These are phyloP conservation scores for Ailanthus altissimus DNA, from an alignment of 345 rosid species.

Conservation along the genomic window DNA sequence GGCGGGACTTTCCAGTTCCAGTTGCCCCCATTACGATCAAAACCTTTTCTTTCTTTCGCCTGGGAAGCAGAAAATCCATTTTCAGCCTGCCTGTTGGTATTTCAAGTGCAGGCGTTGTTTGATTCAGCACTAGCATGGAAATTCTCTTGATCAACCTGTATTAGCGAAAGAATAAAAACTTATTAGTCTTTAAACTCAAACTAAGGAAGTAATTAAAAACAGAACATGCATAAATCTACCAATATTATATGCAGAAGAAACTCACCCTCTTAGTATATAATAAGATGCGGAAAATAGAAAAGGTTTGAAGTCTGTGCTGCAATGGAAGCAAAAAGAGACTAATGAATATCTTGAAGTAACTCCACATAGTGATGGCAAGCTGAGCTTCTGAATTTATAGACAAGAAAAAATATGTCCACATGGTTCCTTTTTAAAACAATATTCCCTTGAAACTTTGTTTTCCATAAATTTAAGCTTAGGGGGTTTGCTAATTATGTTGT, in stretches of 20 bases:
- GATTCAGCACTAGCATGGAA: constrained; percentile 42
- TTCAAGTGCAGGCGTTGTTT: constrained; percentile 34
- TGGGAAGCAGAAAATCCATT: constrained; percentile 34
- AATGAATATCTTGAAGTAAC: background rate
- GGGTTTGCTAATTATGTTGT: background rate
- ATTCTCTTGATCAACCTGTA: constrained; percentile 29
- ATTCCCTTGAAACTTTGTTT: constrained; percentile 11
- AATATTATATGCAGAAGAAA: background rate
- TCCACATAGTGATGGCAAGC: background rate
- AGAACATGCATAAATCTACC: no score
- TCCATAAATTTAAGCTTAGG: background rate
- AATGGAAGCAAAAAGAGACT: no score
- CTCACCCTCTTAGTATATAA: background rate
- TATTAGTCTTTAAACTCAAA: background rate
- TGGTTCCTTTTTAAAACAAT: constrained; percentile 11
- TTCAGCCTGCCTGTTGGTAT: constrained; percentile 29
- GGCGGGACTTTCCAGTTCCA: constrained; percentile 80
- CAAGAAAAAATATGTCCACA: constrained; percentile 11
- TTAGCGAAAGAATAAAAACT: background rate
- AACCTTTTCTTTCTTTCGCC: constrained; percentile 58
- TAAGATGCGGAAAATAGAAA: background rate
- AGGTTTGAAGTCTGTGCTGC: background rate
- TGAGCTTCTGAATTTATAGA: background rate
- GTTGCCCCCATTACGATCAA: constrained; percentile 77
- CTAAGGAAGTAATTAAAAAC: no score